A percentile compares a stretch with the other conserved stretches of the same genome.
These are phyloP conservation scores for Mycena kentingensis DNA, from an alignment of 768 basidiomycete genomes.

Conservation along the genomic window DNA sequence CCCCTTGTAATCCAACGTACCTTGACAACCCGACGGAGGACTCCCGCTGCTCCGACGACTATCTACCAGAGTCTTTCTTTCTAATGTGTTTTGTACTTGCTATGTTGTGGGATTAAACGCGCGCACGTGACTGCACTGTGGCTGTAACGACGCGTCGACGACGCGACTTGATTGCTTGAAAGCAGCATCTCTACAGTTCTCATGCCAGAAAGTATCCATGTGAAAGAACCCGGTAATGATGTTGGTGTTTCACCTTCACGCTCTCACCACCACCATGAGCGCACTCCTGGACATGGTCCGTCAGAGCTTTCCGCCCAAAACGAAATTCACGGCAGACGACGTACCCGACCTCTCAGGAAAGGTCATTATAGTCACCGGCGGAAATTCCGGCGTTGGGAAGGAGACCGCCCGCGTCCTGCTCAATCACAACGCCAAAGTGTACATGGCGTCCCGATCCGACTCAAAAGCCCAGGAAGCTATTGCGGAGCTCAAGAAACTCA, in stretches of 20 bases:
- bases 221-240: not conserved
- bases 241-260: not conserved
- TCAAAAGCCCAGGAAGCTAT: conserved; percentile 38
- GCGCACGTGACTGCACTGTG: too few relatives aligned
- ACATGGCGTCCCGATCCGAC: conserved; percentile 39
- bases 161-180: too few relatives aligned
- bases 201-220: too few relatives aligned
- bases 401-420: conserved; percentile 33
- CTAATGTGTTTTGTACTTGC: not conserved
- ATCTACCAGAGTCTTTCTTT: conserved; percentile 3
- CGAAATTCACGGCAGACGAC: conserved; percentile 17
- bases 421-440: conserved; percentile 41
- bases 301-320: conserved; percentile 20
- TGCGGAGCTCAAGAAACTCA: conserved; percentile 35
- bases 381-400: conserved; percentile 25
- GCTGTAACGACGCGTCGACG: too few relatives aligned
- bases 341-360: conserved; percentile 24
- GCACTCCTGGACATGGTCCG: conserved; percentile 11
- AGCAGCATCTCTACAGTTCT: too few relatives aligned
- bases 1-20: not conserved
- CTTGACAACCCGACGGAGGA: not conserved
- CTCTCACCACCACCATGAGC: conserved; percentile 5
- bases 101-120: too few relatives aligned
- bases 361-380: conserved; percentile 26
- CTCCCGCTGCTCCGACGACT: not conserved